Base-by-base conservation (phyloP, 1,284 basidiomycete genomes). In the Inonotus hispidus region DNA sequence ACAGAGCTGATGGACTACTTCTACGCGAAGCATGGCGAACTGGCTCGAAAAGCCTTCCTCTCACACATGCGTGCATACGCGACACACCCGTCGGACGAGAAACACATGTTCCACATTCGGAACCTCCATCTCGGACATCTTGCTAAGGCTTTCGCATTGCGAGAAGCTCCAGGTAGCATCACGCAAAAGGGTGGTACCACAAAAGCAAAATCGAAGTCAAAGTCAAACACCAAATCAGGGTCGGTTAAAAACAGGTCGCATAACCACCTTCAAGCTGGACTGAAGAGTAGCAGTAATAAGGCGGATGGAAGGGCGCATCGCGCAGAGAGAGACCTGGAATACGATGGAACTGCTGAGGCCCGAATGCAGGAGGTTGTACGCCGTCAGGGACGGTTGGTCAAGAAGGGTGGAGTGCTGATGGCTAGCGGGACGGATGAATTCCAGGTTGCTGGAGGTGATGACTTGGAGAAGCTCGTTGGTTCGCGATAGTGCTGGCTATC, bases 21-120 rank as follows among this genome's bases (percentile, higher is more conserved):
- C n/a, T 56, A 37, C 43, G 27, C 49, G 41, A 50, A 96, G 93
- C 87, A 95, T 69, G 80, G 84, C 8, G 76, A 79, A 4, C 73
- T 90, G 4, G 95, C 97, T 2, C 85, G 93, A 39, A 89, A 84
- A 68, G 97, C 94, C 0, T 99, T 91, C 74, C 78, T 87, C 25
- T 97, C 96, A 0, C 94, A 96, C 72, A 88, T 98, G 74, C 84
- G 97, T 60, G 97, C 97, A 0, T 99, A 99, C 73, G 92, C 97
- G 8, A 99, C 97, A 0, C 97, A 99, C 75, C 95, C 96, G 0
- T 83, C 91, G 3, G 87, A 89, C 64, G 97, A 99, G 73, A 98
- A 98, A 69, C 86, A 92, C 64, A 92, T 97, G 62, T 99, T 99
- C 79, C 95, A 98, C 73, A 87, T 98, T 59, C 89, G 92, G 37